Evolutionary conservation across 2,329 filamentous ascomycete species (phyloP), one percentile per base, ranked within the genome.

Genomic region (Fusarium humuli): DNA sequence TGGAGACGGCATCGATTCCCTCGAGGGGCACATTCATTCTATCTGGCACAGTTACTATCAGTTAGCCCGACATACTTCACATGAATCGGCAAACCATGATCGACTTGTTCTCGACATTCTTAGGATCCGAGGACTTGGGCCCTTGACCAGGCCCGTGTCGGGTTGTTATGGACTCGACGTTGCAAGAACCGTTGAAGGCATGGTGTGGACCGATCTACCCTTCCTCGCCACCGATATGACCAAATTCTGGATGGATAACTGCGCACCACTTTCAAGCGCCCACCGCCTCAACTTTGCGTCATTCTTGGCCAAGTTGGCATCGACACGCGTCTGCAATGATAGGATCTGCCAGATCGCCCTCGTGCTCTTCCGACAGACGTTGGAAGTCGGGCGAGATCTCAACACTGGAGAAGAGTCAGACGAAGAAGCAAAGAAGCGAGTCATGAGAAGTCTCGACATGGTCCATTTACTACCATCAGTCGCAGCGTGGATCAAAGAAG

Each of bases 21-120:
- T 53, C 2, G n/a, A 41, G 5, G 2, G 10, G 8, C 9, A 30
- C 3, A 18, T 53, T 22, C 49, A 30, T 53, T 22, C 34, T 9
- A 53, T 53, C 25, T 53, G 49, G 49, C 49, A 53, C 8, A 29
- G 12, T 3, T 53, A 53, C 6, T 53, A 53, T 20, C 49, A 53
- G 8, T 13, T 42, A 9, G 29, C 34, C 25, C 49, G 37, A 20
- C 22, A 41, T 13, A 14, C 49, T 4, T 42, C 49, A n/a, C 34
- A 41, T 0, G 25, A 53, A 42, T 22, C 49, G 1, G 6, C 49
- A 13, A 14, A 53, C 6, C 25, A 53, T 42, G 34, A 53, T 1
- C 37, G 37, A 18, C 49, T 30, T 3, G 34, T 53, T 53, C 37
- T 53, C 0, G 49, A 53, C n/a, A n/a, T 53, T 2, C 7, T 53